These are phyloP conservation scores for Populus hybrid DNA, from an alignment of 441 rosid genomes.

Conservation along the genomic window DNA sequence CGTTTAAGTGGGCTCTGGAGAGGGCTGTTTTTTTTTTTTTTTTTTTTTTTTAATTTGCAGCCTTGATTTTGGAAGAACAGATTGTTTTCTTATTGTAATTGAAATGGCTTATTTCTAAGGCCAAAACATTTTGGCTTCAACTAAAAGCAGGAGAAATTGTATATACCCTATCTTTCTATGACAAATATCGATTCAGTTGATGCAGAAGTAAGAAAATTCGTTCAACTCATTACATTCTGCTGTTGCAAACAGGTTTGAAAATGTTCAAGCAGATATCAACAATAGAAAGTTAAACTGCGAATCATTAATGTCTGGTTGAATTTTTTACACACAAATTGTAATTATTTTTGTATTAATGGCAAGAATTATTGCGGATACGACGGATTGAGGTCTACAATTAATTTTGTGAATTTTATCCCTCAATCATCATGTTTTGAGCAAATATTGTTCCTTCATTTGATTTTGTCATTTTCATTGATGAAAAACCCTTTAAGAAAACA, in stretches of 20 bases:
- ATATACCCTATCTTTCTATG: not conserved
- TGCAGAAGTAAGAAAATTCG: not conserved
- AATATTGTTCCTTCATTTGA: no score
- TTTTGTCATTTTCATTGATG: no score
- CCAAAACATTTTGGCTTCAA: conserved; percentile 10
- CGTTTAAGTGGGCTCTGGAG: conserved; percentile 15
- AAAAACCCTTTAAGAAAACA: no score
- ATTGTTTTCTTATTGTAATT: not conserved
- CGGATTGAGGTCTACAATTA: no score
- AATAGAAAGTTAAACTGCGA: not conserved
- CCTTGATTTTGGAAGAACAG: conserved; percentile 8
- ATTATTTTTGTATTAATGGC: no score
- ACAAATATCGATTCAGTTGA: not conserved
- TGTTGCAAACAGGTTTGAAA: not conserved
- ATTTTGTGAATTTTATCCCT: no score
- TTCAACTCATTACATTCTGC: not conserved
- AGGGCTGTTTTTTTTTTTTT: conserved; percentile 6
- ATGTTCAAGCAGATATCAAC: not conserved
- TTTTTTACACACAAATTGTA: no score
- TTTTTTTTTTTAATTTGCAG: not conserved
- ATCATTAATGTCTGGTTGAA: not conserved
- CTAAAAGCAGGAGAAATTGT: conserved; percentile 1
- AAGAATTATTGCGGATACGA: no score
- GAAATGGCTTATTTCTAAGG: conserved; percentile 11
- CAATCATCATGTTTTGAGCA: no score